A percentile compares a stretch with the other conserved stretches of the same genome.
Conservation (phyloP, 768 basidiomycete species). For the Phanerochaete carnosa region DNA sequence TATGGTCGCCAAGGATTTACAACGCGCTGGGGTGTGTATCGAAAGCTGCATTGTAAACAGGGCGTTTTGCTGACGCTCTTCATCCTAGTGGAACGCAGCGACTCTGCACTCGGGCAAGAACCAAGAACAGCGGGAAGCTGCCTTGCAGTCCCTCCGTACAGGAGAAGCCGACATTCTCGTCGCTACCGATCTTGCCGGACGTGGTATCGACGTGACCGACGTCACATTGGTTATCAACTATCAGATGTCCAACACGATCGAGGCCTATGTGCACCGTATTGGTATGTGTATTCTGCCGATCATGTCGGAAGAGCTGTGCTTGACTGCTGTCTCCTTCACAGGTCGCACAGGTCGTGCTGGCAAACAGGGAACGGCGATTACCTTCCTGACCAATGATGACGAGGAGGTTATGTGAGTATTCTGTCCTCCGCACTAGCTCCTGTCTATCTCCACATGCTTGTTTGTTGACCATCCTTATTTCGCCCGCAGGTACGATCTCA, state of each 20-base stretch:
- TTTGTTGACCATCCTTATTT: not conserved
- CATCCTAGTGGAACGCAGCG: slow-evolving; percentile 75
- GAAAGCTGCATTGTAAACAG: not conserved
- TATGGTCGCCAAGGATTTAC: slow-evolving; percentile 93
- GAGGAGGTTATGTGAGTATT: slow-evolving; percentile 88
- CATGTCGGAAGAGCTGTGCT: slow-evolving; percentile 1
- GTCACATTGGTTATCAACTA: slow-evolving; percentile 96
- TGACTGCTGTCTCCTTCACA: slow-evolving; percentile 25
- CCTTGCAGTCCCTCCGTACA: slow-evolving; percentile 79
- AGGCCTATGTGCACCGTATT: slow-evolving; percentile 97
- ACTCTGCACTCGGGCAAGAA: slow-evolving; percentile 97
- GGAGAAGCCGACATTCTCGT: slow-evolving; percentile 89
- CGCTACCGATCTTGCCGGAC: slow-evolving; percentile 95
- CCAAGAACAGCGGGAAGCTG: slow-evolving; percentile 94
- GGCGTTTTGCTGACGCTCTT: not conserved
- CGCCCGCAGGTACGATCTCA: slow-evolving; percentile 83
- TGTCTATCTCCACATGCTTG: slow-evolving; percentile 9
- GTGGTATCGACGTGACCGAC: slow-evolving; percentile 98
- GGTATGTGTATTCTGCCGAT: slow-evolving; percentile 48
- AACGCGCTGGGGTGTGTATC: slow-evolving; percentile 75
- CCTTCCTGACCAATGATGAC: slow-evolving; percentile 94
- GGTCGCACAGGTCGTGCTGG: slow-evolving; percentile 98
- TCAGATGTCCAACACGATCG: slow-evolving; percentile 96
- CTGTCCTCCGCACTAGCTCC: slow-evolving; percentile 1
- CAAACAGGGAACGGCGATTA: slow-evolving; percentile 89